Base-by-base conservation (phyloP, 768 basidiomycete species). In the Russula sp. region DNA sequence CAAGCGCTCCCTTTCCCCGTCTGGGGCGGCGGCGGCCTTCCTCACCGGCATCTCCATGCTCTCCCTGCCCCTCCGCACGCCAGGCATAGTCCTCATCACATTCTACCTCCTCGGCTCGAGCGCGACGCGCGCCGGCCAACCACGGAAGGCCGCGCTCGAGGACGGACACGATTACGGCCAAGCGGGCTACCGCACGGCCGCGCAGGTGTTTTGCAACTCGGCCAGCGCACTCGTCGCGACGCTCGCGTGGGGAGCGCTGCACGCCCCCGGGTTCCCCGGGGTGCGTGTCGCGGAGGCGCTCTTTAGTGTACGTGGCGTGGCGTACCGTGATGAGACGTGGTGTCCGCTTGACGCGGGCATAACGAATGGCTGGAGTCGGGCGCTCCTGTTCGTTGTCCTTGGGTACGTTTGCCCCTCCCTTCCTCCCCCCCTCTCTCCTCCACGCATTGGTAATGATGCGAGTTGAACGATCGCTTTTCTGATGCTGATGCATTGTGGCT, bases 51-150 rank as follows among this genome's bases (percentile, higher is more conserved):
- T 88, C 71, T 68, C 81, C 6, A 84, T 86, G 71, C 79, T 98
- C 73, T 79, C 85, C 16, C 84, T 84, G n/a, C 85, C 81, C 9
- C 77, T 86, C 42, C 78, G 80, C 48, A 80, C 82, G 0, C 87
- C 91, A 69, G 89, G 87, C 16, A 73, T 82, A 11, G 76, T 84
- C 1, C 77, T 94, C 61, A 79, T 93, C 61, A 82, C 82, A 0
- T 90, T 95, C 72, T 95, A 97, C 73, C 75, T 94, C 35, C 69
- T 84, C 0, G 94, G 87, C 4, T 89, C 89, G 64, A 81, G 83
- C 52, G 94, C 94, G 0, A 97, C 95, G 3, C 94, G 93, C 74
- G 89, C 87, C 64, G 87, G 92, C 60, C 94, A 87, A 75, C 77
- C 82, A 55, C 77, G 79, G 57, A 98, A 97, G 72, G 81, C 82